A percentile compares a stretch with the other conserved stretches of the same genome.
Evolutionary conservation across 345 rosid genomes (phyloP).

Genomic region (Aegle marmelos): DNA sequence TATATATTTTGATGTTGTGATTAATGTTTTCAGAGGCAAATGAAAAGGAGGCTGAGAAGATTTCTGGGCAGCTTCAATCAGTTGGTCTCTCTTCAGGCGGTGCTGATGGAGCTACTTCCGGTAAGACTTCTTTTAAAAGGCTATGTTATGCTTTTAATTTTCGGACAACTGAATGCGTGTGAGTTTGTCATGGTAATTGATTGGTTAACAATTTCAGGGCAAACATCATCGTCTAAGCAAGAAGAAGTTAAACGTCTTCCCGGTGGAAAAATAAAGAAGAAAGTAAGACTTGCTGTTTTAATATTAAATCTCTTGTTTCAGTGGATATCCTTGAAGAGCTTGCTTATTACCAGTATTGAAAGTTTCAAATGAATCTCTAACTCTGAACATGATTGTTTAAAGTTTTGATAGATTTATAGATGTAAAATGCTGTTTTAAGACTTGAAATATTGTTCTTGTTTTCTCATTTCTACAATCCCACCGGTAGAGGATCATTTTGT

Average conservation of each 20-base stretch:
- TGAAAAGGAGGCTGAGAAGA: slow-evolving; percentile 59
- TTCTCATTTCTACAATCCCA: neutral
- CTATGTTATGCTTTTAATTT: neutral
- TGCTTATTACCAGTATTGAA: neutral
- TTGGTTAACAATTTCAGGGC: slow-evolving; percentile 31
- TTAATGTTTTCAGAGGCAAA: slow-evolving; percentile 45
- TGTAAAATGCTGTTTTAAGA: neutral
- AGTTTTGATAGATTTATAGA: neutral
- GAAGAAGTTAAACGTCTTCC: slow-evolving; percentile 93
- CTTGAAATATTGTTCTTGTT: neutral
- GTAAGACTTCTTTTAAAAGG: neutral
- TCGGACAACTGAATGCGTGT: neutral
- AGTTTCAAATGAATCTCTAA: neutral
- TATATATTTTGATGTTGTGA: neutral
- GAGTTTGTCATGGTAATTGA: neutral
- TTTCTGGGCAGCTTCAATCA: slow-evolving; percentile 66
- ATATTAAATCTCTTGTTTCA: neutral
- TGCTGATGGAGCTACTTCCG: slow-evolving; percentile 47
- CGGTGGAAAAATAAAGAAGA: slow-evolving; percentile 91
- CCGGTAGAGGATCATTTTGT: neutral
- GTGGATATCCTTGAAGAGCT: neutral
- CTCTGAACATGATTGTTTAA: neutral
- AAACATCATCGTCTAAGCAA: slow-evolving; percentile 42
- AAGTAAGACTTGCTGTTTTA: slow-evolving; percentile 40
- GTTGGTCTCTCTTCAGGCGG: slow-evolving; percentile 59